A percentile compares a stretch with the other conserved stretches of the same genome.
These are phyloP conservation scores for Vitis rotundifolia DNA, from an alignment of 164 flowering plant species.

Conservation along the genomic window DNA sequence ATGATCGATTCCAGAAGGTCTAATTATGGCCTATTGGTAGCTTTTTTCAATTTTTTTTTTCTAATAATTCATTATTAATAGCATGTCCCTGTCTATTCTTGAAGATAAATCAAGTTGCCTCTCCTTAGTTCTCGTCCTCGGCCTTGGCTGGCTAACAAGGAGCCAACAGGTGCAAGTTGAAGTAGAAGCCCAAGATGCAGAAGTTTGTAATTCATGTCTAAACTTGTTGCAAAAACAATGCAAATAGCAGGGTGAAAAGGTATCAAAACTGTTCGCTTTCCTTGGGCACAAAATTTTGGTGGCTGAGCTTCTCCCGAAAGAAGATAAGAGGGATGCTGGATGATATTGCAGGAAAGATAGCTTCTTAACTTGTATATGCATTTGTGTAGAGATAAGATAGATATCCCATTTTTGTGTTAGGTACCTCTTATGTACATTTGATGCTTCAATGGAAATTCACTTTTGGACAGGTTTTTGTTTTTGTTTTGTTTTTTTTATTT, in stretches of 20 bases:
- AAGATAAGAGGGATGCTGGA: conserved; percentile 1
- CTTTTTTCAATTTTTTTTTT: background rate
- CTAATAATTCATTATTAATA: background rate
- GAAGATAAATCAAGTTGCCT: background rate
- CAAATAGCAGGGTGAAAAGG: background rate
- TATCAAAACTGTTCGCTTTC: background rate
- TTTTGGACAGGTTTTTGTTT: too few relatives aligned
- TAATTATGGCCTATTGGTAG: background rate
- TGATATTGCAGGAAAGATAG: background rate
- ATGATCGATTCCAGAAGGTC: conserved; percentile 40
- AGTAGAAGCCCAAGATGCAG: background rate
- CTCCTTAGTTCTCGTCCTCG: background rate
- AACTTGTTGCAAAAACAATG: background rate
- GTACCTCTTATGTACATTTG: background rate
- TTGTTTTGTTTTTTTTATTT: too few relatives aligned
- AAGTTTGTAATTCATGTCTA: background rate
- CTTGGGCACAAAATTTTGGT: background rate
- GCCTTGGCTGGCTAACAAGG: background rate
- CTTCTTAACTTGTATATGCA: conserved; percentile 5
- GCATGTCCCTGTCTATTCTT: background rate
- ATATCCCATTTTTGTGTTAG: too few relatives aligned
- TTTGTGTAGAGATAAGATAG: background rate
- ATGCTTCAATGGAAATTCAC: background rate
- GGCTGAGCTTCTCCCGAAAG: conserved; percentile 2
- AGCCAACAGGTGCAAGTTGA: conserved; percentile 2